Evolutionary conservation across 2,329 filamentous ascomycete genomes (phyloP).

Genomic region (Penicillium decumbens): DNA sequence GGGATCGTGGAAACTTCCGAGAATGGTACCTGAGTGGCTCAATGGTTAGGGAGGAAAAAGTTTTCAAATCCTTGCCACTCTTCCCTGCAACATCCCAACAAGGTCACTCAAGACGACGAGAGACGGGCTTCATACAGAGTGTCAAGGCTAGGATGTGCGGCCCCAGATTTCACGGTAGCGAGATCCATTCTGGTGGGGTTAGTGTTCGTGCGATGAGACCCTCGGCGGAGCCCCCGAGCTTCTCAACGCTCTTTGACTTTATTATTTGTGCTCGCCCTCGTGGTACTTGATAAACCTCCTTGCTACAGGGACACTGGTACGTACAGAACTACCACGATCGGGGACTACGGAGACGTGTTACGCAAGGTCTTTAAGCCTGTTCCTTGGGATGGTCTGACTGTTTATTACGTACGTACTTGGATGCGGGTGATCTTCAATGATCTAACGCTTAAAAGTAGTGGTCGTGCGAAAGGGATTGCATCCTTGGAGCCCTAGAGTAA

Average conservation of each 20-base stretch:
- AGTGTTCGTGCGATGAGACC: slow-evolving; percentile 15
- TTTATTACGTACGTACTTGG: not conserved
- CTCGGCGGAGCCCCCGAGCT: too few relatives aligned
- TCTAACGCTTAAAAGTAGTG: not conserved
- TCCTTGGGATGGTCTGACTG: not conserved
- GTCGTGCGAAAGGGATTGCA: not conserved
- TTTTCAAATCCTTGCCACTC: not conserved
- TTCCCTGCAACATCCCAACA: not conserved
- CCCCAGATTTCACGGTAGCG: slow-evolving; percentile 27
- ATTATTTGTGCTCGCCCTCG: not conserved
- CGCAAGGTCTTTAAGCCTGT: not conserved
- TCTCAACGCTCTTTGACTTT: slow-evolving; percentile 1
- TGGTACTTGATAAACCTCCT: not conserved
- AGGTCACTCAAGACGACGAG: not conserved
- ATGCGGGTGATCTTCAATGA: not conserved
- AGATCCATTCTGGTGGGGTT: slow-evolving; percentile 24
- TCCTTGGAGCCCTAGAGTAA: not conserved
- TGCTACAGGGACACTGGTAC: not conserved
- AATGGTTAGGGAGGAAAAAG: not conserved
- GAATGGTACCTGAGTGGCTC: slow-evolving; percentile 3
- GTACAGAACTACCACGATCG: not conserved
- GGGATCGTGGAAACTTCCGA: slow-evolving; percentile 23
- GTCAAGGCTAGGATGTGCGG: slow-evolving; percentile 22
- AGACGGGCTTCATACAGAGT: slow-evolving; percentile 1
- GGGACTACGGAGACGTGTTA: not conserved